Evolutionary conservation across 495 filamentous ascomycete species (phyloP).

Genomic region (Penicillium cosmopolitanum): DNA sequence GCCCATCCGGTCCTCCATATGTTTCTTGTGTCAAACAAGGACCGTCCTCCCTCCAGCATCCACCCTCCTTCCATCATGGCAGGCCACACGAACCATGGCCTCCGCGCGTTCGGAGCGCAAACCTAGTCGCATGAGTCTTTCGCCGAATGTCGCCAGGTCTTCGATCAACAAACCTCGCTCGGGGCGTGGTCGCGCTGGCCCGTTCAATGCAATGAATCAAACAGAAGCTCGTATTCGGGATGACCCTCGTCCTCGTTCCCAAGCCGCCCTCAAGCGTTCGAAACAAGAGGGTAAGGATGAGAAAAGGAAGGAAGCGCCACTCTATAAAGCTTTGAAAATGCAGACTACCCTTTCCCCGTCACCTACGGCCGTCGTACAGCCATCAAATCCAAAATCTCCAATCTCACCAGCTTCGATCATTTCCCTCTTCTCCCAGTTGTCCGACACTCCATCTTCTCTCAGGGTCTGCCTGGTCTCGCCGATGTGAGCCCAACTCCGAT

Average conservation of each 20-base stretch:
- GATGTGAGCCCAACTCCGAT: constrained; percentile 82
- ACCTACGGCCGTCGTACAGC: constrained; percentile 70
- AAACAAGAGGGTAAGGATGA: constrained; percentile 35
- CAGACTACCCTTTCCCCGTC: constrained; percentile 73
- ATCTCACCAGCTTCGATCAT: constrained; percentile 75
- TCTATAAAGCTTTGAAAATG: constrained; percentile 93
- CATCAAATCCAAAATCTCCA: constrained; percentile 70
- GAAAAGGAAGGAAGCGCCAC: constrained; percentile 51
- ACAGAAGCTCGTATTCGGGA: constrained; percentile 64
- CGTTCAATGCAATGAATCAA: constrained; percentile 80
- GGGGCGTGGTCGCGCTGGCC: constrained; percentile 53
- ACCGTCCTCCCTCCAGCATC: constrained; percentile 20
- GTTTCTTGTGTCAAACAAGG: constrained; percentile 46
- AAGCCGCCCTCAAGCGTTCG: constrained; percentile 43
- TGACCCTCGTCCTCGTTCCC: constrained; percentile 39
- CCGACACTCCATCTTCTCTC: constrained; percentile 68
- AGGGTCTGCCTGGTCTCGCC: constrained; percentile 71
- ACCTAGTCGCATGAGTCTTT: constrained; percentile 79
- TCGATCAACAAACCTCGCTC: constrained; percentile 46
- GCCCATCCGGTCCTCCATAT: constrained; percentile 37
- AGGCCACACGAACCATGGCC: constrained; percentile 44
- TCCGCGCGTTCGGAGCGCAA: constrained; percentile 41
- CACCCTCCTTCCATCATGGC: constrained; percentile 32
- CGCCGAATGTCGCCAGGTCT: constrained; percentile 66
- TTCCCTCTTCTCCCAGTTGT: constrained; percentile 75